Percentiles rank a stretch among this genome's conserved stretches.
phyloP scores from a whole-genome alignment of 2,329 filamentous ascomycete species.

The Chrysoporthe puriensis region DNA sequence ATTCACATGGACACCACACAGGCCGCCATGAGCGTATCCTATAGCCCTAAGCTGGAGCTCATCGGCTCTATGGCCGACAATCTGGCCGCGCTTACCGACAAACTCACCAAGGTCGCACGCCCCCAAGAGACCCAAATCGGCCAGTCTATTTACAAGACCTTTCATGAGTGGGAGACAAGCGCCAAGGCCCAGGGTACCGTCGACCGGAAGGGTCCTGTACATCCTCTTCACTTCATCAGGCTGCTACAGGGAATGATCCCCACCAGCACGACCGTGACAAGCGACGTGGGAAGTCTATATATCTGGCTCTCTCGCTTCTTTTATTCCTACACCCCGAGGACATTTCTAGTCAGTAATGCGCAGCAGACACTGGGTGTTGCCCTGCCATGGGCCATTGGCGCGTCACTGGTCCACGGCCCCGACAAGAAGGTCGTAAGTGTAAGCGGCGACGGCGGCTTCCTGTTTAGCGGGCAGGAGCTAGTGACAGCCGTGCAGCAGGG shows the following conservation, averaged over 20 bases:
- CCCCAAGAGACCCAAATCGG: slow-evolving; percentile 42
- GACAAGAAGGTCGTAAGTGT: slow-evolving; percentile 48
- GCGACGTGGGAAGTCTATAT: slow-evolving; percentile 52
- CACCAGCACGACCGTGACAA: slow-evolving; percentile 46
- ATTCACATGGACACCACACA: slow-evolving; percentile 48
- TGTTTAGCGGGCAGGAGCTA: slow-evolving; percentile 52
- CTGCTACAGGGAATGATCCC: slow-evolving; percentile 45
- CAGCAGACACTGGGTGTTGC: slow-evolving; percentile 54
- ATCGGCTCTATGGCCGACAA: slow-evolving; percentile 48
- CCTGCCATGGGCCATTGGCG: slow-evolving; percentile 52
- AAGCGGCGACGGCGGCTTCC: slow-evolving; percentile 53
- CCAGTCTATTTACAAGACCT: slow-evolving; percentile 40
- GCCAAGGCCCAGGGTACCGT: slow-evolving; percentile 32
- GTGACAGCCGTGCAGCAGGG: slow-evolving; percentile 49
- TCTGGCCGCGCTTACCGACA: slow-evolving; percentile 40
- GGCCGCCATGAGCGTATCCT: slow-evolving; percentile 46
- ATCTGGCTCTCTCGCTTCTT: slow-evolving; percentile 53
- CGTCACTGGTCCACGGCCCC: slow-evolving; percentile 46
- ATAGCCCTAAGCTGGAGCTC: slow-evolving; percentile 46
- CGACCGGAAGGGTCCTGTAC: slow-evolving; percentile 38
- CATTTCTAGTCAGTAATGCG: slow-evolving; percentile 50
- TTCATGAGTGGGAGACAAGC: slow-evolving; percentile 40
- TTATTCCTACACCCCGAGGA: slow-evolving; percentile 47
- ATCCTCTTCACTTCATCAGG: slow-evolving; percentile 50
- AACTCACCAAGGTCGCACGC: slow-evolving; percentile 38